Base-by-base conservation (phyloP, 225 moss, liverwort and hornwort species). In the Bryum argenteum region DNA sequence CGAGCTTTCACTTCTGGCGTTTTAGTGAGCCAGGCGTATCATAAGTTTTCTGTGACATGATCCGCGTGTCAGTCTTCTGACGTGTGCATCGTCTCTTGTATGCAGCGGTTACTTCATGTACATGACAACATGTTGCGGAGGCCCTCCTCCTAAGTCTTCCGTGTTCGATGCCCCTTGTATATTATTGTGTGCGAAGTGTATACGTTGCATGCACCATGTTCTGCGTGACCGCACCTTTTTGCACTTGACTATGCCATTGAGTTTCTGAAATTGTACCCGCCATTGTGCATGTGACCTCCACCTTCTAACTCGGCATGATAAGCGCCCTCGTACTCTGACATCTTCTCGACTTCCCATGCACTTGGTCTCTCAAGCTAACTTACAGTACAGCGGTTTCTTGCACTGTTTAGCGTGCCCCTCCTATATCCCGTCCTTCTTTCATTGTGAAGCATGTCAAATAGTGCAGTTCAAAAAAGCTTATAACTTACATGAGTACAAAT, bases 241-340 rank as follows among this genome's bases (percentile, higher is more conserved):
- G 59, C 71, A 52, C 60, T 66, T 71, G 19, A 65, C 51, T 71
- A 33, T 43, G 42, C 52, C 41, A 33, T 37, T 52, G 58, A 71
- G 66, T 66, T 71, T 10, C 59, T 77, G 28, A 28, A 55, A 55
- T 65, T 65, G 65, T 71, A 71, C 42, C n/a, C 43, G 52, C 53
- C 59, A 4, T 77, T 65, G 65, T 65, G 77, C 71, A 66, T 77
- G 77, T 77, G 77, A 64, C 18, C 42, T 65, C 65, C 59, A 67
- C 66, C 54, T 55, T 58, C 59, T 66, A 26, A 53, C 48, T 51
- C 66, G 60, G 71, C 65, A 77, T 66, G 65, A 71, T 43, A 65
- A 66, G 21, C 71, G 7, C 40, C 12, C 58, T 42, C 71, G 53
- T 71, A 43, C 60, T 52, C 52, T 59, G 65, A 66, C 59, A 77